A percentile compares a stretch with the other conserved stretches of the same genome.
These are phyloP conservation scores for Malbranchea zuffiana DNA, from an alignment of 2,329 filamentous ascomycete genomes.

Conservation along the genomic window DNA sequence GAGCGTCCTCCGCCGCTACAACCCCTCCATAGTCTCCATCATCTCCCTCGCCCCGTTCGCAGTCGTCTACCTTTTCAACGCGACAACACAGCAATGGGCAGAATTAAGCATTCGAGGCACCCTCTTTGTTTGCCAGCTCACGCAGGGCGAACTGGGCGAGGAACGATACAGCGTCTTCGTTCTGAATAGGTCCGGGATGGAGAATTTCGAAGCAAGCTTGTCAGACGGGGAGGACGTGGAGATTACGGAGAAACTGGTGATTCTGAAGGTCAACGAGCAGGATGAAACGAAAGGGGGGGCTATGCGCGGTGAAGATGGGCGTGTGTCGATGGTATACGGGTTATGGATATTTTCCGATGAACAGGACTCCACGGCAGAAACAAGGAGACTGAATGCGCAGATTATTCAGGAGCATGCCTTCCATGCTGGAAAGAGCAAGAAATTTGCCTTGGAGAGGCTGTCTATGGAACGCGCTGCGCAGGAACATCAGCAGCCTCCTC, in stretches of 20 bases:
- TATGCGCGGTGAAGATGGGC: slow-evolving; percentile 6
- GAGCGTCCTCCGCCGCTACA: slow-evolving; percentile 68
- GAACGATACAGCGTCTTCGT: slow-evolving; percentile 52
- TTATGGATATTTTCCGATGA: slow-evolving; percentile 55
- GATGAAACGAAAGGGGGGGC: slow-evolving; percentile 17
- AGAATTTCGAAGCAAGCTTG: slow-evolving; percentile 61
- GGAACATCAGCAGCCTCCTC: slow-evolving; percentile 28
- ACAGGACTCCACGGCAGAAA: slow-evolving; percentile 44
- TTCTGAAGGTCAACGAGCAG: slow-evolving; percentile 40
- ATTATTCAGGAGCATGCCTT: slow-evolving; percentile 47
- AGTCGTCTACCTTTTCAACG: slow-evolving; percentile 71
- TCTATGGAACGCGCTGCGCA: slow-evolving; percentile 22
- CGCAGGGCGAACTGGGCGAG: slow-evolving; percentile 34
- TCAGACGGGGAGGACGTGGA: slow-evolving; percentile 50
- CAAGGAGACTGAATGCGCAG: slow-evolving; percentile 41
- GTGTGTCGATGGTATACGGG: slow-evolving; percentile 39
- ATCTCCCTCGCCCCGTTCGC: slow-evolving; percentile 74
- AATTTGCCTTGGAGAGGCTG: slow-evolving; percentile 31
- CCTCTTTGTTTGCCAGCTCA: slow-evolving; percentile 68
- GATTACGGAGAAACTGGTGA: slow-evolving; percentile 51
- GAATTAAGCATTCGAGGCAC: slow-evolving; percentile 78
- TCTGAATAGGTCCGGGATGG: slow-evolving; percentile 58
- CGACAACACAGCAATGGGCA: slow-evolving; percentile 60
- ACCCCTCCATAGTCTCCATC: slow-evolving; percentile 61
- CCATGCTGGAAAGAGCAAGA: slow-evolving; percentile 41